A percentile compares a stretch with the other conserved stretches of the same genome.
Conservation (phyloP, 805 yeast species). For the Candida piceae region DNA sequence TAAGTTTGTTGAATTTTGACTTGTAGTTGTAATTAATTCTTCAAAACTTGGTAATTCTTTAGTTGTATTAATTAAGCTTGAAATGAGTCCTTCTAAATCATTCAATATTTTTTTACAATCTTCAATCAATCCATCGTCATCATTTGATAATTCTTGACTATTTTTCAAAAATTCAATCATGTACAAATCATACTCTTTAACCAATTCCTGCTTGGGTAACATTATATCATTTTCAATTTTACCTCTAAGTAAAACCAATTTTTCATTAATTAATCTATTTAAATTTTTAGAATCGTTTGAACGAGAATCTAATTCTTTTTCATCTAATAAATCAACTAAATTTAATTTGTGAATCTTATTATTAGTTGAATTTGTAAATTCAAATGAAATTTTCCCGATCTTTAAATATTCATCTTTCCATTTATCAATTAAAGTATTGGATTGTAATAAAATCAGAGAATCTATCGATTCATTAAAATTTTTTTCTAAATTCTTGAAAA, state of each 20-base stretch:
- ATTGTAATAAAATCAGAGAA: conserved; percentile 30
- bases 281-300: conserved; percentile 29
- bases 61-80: conserved; percentile 16
- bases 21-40: conserved; percentile 27
- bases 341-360: conserved; percentile 12
- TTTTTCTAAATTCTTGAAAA: conserved; percentile 37
- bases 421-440: conserved; percentile 38
- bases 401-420: conserved; percentile 34
- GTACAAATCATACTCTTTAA: conserved; percentile 36
- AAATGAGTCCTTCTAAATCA: conserved; percentile 21
- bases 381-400: conserved; percentile 24
- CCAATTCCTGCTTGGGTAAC: conserved; percentile 32
- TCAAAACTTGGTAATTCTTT: conserved; percentile 26
- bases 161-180: conserved; percentile 32
- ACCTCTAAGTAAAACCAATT: conserved; percentile 27
- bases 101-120: conserved; percentile 18
- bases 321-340: conserved; percentile 32
- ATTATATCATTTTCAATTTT: conserved; percentile 34
- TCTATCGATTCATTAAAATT: conserved; percentile 34
- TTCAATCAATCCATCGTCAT: conserved; percentile 10
- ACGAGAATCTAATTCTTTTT: conserved; percentile 23
- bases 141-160: conserved; percentile 3
- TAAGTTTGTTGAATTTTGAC: conserved; percentile 23
- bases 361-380: conserved; percentile 12
- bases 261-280: conserved; percentile 14